phyloP scores from a whole-genome alignment of 2,329 filamentous ascomycete genomes.

The Pleomassaria siparia region DNA sequence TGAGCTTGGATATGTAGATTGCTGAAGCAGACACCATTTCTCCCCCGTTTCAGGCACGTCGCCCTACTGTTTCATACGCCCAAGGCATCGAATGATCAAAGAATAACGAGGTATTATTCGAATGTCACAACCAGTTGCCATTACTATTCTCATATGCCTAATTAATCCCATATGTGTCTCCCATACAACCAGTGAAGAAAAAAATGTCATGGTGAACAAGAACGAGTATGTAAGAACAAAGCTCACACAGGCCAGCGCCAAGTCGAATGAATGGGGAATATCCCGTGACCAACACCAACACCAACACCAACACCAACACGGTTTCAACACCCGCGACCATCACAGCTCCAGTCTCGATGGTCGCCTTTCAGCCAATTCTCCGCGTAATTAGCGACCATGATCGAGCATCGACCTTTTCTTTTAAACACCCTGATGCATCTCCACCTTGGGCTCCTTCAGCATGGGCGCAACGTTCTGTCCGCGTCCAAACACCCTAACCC shows the following conservation, averaged over 20 bases:
- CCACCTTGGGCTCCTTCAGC: slow-evolving; percentile 29
- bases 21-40: neutral
- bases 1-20: too few species aligned
- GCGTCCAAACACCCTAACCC: slow-evolving; percentile 33
- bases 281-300: neutral
- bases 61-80: neutral
- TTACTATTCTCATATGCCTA: neutral
- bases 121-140: too few species aligned
- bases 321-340: slow-evolving; percentile 3
- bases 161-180: neutral
- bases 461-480: slow-evolving; percentile 8
- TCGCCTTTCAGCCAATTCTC: neutral
- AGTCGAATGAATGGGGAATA: too few species aligned
- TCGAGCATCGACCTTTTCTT: slow-evolving; percentile 4
- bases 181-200: neutral
- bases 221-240: slow-evolving; percentile 1
- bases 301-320: neutral
- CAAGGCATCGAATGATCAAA: neutral
- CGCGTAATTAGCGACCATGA: too few species aligned
- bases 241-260: neutral
- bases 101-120: neutral
- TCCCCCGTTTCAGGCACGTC: slow-evolving; percentile 3
- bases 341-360: slow-evolving; percentile 23
- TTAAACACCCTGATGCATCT: slow-evolving; percentile 46
- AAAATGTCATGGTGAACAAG: slow-evolving; percentile 3